Base-by-base conservation (phyloP, 768 basidiomycete genomes). In the Mrakia frigida region DNA sequence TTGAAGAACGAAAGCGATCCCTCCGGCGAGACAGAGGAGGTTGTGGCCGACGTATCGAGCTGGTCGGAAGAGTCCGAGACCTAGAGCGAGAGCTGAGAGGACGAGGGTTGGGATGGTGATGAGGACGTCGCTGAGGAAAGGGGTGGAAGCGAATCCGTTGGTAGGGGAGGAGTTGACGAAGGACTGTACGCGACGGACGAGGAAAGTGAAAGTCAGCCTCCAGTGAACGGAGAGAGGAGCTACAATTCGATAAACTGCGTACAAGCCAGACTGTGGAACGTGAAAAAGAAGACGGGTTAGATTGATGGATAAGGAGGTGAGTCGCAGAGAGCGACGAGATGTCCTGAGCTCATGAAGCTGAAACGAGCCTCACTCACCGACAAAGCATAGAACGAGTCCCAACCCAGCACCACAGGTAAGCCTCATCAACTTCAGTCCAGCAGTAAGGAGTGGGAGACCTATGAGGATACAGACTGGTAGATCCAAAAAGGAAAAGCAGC, bases 31-130 rank as follows among this genome's bases (percentile, higher is more conserved):
- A 28, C 31, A 52, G 1, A 77, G 70, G 2, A 77, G 63, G 16
- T 56, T 6, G 46, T 72, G 75, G 16, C 75, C 75, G 53, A 77
- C 52, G 46, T 52, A 72, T 4, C 70, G 28, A 6, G 75, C 75
- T 14, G 33, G 73, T 13, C 23, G 50, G 25, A 71, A 33, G 11
- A 59, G 46, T 16, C 75, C 75, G 41, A 77, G 60, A 10, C 43
- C 39, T 46, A 65, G 50, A 3, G 68, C 75, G 14, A 23, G 16
- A 25, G 52, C 2, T 6, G 75, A 31, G 46, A 77, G 43, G 35
- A 65, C 37, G 28, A 77, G 37, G 21, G 70, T 72, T 6, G 69
- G 75, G 28, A 76, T 46, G 25, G 46, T 33, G 56, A 71, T n/a
- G 28, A 59, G 28, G 28, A 76, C 31, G 39, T 70, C 61, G 43